phyloP scores from a whole-genome alignment of 306 rosid genomes.

The Acacia crassicarpa region DNA sequence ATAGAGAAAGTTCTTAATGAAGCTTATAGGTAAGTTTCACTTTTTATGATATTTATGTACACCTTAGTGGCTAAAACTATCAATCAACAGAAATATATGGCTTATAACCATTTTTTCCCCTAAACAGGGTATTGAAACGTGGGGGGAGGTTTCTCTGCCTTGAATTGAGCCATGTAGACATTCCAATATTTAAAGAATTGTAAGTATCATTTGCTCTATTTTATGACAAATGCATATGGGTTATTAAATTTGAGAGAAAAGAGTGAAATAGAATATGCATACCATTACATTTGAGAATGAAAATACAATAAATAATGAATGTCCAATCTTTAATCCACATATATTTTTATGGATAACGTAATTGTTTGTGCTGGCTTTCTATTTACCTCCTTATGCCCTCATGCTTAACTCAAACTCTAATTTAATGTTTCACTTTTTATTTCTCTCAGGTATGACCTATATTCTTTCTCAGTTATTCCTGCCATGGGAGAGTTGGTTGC shows the following conservation, averaged over 20 bases:
- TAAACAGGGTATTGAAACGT: constrained; percentile 71
- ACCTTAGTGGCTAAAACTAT: neutral
- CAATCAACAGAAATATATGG: constrained; percentile 19
- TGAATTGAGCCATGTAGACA: constrained; percentile 87
- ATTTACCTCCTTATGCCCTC: neutral
- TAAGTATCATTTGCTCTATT: constrained; percentile 49
- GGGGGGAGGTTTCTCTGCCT: constrained; percentile 98
- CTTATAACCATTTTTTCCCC: constrained; percentile 6
- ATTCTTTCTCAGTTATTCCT: constrained; percentile 80
- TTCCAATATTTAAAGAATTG: constrained; percentile 82
- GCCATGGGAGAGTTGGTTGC: constrained; percentile 77
- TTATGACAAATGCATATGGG: constrained; percentile 8
- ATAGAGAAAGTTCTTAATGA: constrained; percentile 86
- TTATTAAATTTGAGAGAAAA: constrained; percentile 18
- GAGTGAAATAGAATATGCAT: constrained; percentile 9
- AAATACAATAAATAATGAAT: constrained; percentile 6
- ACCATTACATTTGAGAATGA: constrained; percentile 24
- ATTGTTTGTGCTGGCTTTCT: neutral
- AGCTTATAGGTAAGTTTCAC: constrained; percentile 65
- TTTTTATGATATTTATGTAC: constrained; percentile 22
- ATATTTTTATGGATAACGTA: neutral
- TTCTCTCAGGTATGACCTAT: constrained; percentile 69
- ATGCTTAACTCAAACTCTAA: constrained; percentile 19
- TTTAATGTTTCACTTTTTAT: constrained; percentile 31
- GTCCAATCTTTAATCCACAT: neutral